Evolutionary conservation across 2,329 filamentous ascomycete genomes (phyloP).

Genomic region (Pyrenophora tritici-repentis): DNA sequence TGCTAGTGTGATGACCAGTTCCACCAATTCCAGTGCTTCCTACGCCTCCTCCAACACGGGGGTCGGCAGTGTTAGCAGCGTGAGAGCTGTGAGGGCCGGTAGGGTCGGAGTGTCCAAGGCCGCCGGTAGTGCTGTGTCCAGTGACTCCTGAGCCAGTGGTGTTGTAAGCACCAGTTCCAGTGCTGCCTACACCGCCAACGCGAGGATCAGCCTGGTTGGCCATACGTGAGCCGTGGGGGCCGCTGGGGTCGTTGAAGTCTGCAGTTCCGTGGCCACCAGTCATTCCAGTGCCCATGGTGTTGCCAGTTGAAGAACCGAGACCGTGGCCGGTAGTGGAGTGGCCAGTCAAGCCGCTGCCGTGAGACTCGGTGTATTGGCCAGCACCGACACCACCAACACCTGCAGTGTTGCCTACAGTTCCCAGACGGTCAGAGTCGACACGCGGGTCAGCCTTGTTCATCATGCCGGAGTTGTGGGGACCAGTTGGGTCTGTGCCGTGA

Average conservation of each 20-base stretch:
- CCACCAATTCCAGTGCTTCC: slow-evolving; percentile 14
- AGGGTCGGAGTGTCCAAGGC: slow-evolving; percentile 19
- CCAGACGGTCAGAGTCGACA: slow-evolving; percentile 45
- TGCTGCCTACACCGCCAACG: slow-evolving; percentile 2
- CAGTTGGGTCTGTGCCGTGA: slow-evolving; percentile 4
- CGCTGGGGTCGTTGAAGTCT: slow-evolving; percentile 40
- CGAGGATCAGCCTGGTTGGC: slow-evolving; percentile 39
- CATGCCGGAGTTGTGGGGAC: slow-evolving; percentile 5
- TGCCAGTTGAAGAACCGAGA: slow-evolving; percentile 6
- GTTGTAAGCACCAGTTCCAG: neutral
- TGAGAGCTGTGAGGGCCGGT: slow-evolving; percentile 38
- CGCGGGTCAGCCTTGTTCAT: slow-evolving; percentile 43
- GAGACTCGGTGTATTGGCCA: slow-evolving; percentile 13
- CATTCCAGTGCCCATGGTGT: slow-evolving; percentile 18
- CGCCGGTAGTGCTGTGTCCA: neutral
- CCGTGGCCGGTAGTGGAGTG: slow-evolving; percentile 11
- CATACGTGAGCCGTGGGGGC: slow-evolving; percentile 37
- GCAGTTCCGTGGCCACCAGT: slow-evolving; percentile 1
- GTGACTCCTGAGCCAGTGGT: neutral
- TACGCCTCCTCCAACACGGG: neutral
- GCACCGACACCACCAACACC: slow-evolving; percentile 27
- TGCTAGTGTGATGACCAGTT: slow-evolving; percentile 13
- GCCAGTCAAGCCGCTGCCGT: slow-evolving; percentile 7
- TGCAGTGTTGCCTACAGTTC: slow-evolving; percentile 27
- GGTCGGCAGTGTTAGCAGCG: slow-evolving; percentile 30